Conservation (phyloP, 2,329 filamentous ascomycete species). For the Chaetomium olivaceum region DNA sequence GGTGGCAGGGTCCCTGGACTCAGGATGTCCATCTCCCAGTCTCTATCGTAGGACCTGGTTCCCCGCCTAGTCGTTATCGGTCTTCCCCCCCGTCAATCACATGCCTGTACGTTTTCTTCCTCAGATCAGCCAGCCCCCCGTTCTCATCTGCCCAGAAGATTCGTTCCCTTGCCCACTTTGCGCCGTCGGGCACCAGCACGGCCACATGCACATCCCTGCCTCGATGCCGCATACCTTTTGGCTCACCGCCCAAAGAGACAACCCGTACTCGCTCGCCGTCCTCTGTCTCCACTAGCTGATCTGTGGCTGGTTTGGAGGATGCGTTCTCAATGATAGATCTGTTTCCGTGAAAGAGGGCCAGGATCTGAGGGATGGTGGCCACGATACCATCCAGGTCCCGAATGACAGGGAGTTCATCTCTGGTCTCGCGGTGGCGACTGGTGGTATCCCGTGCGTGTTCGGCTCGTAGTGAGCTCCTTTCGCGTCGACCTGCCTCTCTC, state of each 20-base stretch:
- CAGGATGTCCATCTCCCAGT: neutral
- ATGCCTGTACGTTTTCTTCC: constrained; percentile 20
- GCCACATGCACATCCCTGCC: constrained; percentile 24
- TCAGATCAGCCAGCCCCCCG: constrained; percentile 11
- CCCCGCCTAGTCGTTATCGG: neutral
- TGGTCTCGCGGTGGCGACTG: neutral
- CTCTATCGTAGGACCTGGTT: neutral
- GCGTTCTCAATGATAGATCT: constrained; percentile 18
- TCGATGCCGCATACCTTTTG: constrained; percentile 18
- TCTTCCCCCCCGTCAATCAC: constrained; percentile 13
- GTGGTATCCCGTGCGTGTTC: neutral
- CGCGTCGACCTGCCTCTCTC: neutral
- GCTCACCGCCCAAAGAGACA: constrained; percentile 6
- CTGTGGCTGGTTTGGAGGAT: neutral
- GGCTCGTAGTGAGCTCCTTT: neutral
- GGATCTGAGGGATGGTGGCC: constrained; percentile 24
- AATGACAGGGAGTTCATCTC: neutral
- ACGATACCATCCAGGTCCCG: constrained; percentile 16
- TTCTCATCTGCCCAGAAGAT: constrained; percentile 24
- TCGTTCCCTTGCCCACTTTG: constrained; percentile 20
- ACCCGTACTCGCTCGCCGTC: constrained; percentile 12
- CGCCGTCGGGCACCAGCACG: constrained; percentile 21
- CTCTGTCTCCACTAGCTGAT: constrained; percentile 2
- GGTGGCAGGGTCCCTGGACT: neutral
- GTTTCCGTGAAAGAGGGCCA: constrained; percentile 20